Evolutionary conservation across 768 basidiomycete genomes (phyloP).

Genomic region (Tricholoma saponaceum): DNA sequence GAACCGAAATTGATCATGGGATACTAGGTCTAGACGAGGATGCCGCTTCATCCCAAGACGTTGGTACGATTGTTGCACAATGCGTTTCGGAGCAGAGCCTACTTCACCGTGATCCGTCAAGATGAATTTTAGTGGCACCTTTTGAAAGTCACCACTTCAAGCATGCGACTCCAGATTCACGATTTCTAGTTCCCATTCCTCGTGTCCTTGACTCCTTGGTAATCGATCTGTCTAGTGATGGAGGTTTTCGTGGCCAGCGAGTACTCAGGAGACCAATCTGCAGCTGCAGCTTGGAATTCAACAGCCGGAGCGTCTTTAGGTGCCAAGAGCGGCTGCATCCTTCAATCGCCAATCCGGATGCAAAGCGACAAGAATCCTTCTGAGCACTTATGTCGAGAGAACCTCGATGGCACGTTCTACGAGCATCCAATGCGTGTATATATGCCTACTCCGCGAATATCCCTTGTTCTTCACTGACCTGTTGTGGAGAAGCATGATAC

Average conservation of each 20-base stretch:
- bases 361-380: not conserved
- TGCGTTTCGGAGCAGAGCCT: not conserved
- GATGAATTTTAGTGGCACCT: not conserved
- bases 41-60: not conserved
- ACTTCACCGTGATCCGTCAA: not conserved
- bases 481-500: not conserved
- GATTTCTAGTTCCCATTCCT: not conserved
- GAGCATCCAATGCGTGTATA: not conserved
- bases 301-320: not conserved
- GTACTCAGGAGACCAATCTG: too few species aligned
- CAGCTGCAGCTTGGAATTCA: too few species aligned
- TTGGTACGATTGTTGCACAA: not conserved
- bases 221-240: not conserved
- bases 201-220: too few species aligned
- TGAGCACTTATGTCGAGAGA: not conserved
- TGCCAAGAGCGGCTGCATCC: not conserved
- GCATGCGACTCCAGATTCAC: not conserved
- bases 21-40: not conserved
- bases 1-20: not conserved
- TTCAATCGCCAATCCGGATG: not conserved
- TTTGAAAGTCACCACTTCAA: not conserved
- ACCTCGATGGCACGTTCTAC: not conserved
- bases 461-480: not conserved
- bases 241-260: too few species aligned
- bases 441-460: slow-evolving; percentile 3